Evolutionary conservation across 192 early-diverging fungal species (phyloP).

Genomic region (Cetraspora pellucida): DNA sequence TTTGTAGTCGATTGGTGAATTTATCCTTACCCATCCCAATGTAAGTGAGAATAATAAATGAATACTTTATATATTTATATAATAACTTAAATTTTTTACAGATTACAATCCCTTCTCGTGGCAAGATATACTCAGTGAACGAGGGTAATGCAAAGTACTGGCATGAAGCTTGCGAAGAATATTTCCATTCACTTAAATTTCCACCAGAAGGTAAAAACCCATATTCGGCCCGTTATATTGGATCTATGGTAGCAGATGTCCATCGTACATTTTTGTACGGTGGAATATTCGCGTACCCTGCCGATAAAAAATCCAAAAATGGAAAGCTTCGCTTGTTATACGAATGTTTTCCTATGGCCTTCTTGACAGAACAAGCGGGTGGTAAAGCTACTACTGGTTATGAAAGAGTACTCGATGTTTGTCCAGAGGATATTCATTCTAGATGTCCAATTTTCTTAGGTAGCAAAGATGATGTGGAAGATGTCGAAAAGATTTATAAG

Average conservation of each 20-base stretch:
- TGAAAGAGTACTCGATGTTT: conserved; percentile 80
- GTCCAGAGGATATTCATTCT: conserved; percentile 86
- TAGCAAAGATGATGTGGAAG: conserved; percentile 85
- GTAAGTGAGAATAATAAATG: conserved; percentile 56
- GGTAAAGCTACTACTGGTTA: conserved; percentile 87
- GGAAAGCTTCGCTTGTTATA: conserved; percentile 96
- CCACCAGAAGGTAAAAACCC: conserved; percentile 76
- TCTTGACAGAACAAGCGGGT: conserved; percentile 92
- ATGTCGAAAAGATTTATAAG: conserved; percentile 58
- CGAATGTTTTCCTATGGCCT: conserved; percentile 99
- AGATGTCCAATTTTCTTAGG: conserved; percentile 92
- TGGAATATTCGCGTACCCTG: conserved; percentile 89
- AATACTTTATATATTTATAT: not conserved
- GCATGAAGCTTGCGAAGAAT: conserved; percentile 82
- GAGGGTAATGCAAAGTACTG: conserved; percentile 95
- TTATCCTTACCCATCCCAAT: conserved; percentile 95
- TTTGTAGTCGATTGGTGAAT: conserved; percentile 80
- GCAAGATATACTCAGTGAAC: conserved; percentile 98
- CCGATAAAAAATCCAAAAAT: conserved; percentile 72
- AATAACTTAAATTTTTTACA: conserved; percentile 28
- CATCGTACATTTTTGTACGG: conserved; percentile 93
- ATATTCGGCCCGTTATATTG: conserved; percentile 95
- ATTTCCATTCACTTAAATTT: conserved; percentile 90
- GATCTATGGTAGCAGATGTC: conserved; percentile 98
- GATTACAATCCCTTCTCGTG: conserved; percentile 71